Evolutionary conservation across 148 eudicot species (phyloP).

Genomic region (Spergularia marina): DNA sequence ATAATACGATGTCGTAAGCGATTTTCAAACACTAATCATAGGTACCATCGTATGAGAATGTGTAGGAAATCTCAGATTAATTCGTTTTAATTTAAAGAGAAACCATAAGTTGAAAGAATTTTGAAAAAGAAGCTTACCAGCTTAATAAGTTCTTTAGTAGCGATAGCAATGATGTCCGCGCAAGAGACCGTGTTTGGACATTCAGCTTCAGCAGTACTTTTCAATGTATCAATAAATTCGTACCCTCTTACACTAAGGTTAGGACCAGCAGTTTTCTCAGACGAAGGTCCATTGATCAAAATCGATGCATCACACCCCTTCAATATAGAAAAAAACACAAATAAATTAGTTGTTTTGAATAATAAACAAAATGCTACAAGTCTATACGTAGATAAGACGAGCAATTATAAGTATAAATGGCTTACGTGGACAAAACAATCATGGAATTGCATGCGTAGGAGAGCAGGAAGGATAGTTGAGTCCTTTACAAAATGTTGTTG

Average conservation of each 20-base stretch:
- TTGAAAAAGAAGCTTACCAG: slow-evolving; percentile 2
- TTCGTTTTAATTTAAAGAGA: too few species aligned
- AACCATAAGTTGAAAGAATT: too few species aligned
- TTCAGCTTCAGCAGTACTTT: slow-evolving; percentile 2
- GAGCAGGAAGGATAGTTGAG: slow-evolving; percentile 15
- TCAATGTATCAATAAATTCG: slow-evolving; percentile 17
- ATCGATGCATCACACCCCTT: slow-evolving; percentile 31
- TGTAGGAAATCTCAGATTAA: too few species aligned
- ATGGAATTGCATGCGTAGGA: slow-evolving; percentile 30
- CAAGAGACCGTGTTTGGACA: slow-evolving; percentile 24
- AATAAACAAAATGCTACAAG: neutral
- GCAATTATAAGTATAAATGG: neutral
- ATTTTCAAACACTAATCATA: too few species aligned
- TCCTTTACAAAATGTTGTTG: neutral
- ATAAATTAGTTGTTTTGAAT: neutral
- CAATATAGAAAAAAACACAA: neutral
- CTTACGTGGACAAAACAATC: slow-evolving; percentile 26
- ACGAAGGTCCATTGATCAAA: slow-evolving; percentile 8
- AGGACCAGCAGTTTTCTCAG: slow-evolving; percentile 19
- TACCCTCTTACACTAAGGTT: slow-evolving; percentile 18
- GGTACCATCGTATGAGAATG: too few species aligned
- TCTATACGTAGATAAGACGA: neutral
- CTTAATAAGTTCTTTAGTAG: slow-evolving; percentile 14
- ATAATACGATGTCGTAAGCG: too few species aligned
- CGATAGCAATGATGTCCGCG: slow-evolving; percentile 21